Evolutionary conservation across 352 stramenopile species (phyloP).

Genomic region (Phytophthora macrochlamydospora): DNA sequence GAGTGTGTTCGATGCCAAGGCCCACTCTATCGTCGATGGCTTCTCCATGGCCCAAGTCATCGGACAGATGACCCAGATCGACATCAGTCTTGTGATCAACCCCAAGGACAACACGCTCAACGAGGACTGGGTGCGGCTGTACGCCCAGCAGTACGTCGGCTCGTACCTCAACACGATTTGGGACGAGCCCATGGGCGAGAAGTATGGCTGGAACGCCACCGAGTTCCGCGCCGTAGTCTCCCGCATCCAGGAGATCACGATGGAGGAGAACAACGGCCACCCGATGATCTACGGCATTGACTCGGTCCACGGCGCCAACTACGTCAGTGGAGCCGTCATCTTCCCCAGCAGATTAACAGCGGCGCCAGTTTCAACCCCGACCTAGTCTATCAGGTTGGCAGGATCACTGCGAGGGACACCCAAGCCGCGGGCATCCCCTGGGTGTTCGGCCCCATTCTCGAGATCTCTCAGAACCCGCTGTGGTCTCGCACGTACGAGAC

Average conservation of each 20-base stretch:
- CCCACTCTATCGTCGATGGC: conserved; percentile 26
- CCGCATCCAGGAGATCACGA: conserved; percentile 74
- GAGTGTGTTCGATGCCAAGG: conserved; percentile 17
- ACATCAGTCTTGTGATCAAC: conserved; percentile 75
- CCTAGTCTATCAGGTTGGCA: conserved; percentile 63
- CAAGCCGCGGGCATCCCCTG: conserved; percentile 82
- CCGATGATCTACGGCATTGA: conserved; percentile 88
- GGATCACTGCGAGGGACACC: conserved; percentile 83
- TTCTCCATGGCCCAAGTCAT: conserved; percentile 49
- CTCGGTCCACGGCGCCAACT: conserved; percentile 89
- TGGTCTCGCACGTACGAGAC: conserved; percentile 92
- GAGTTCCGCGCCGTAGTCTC: conserved; percentile 70
- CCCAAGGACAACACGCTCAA: conserved; percentile 62
- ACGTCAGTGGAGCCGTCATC: conserved; percentile 76
- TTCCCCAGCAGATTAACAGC: conserved; percentile 89
- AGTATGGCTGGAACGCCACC: conserved; percentile 50
- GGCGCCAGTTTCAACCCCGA: conserved; percentile 88
- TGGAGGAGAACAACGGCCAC: conserved; percentile 60
- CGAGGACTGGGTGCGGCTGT: conserved; percentile 56
- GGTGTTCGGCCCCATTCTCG: conserved; percentile 88
- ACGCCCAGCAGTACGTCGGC: conserved; percentile 79
- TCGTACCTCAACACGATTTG: conserved; percentile 88
- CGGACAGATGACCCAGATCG: conserved; percentile 91
- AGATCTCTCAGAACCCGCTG: conserved; percentile 81
- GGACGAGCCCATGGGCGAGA: conserved; percentile 37